Percentiles rank a stretch among this genome's conserved stretches.
phyloP scores from a whole-genome alignment of 108 stramenopile species.

The Nitzschia sp. region DNA sequence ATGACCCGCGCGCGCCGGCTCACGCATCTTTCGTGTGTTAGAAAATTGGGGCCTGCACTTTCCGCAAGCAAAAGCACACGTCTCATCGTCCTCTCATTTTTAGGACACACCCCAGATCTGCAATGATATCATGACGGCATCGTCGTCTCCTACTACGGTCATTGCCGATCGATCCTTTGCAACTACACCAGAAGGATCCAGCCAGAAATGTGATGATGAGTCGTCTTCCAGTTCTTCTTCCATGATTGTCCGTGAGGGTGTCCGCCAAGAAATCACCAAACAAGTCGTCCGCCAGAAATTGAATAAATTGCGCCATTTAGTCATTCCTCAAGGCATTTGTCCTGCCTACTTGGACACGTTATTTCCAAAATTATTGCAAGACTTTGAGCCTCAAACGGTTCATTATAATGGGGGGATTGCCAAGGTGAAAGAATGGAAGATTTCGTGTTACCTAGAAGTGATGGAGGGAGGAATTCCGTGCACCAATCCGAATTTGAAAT shows the following conservation, averaged over 20 bases:
- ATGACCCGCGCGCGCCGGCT: too few species aligned
- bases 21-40: too few species aligned
- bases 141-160: not conserved
- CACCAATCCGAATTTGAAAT: slow-evolving; percentile 62
- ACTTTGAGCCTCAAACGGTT: slow-evolving; percentile 83
- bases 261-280: slow-evolving; percentile 61
- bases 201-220: not conserved
- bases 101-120: too few species aligned
- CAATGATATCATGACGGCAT: not conserved
- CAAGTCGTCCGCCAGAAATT: slow-evolving; percentile 80
- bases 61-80: too few species aligned
- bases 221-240: not conserved
- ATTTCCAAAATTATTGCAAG: slow-evolving; percentile 61
- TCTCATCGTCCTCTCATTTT: too few species aligned
- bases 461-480: slow-evolving; percentile 87
- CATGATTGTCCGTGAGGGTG: slow-evolving; percentile 32
- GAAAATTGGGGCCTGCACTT: too few species aligned
- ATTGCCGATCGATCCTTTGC: not conserved
- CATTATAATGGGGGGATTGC: slow-evolving; percentile 85
- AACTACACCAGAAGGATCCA: not conserved
- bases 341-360: slow-evolving; percentile 74
- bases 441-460: slow-evolving; percentile 89
- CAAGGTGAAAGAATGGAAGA: slow-evolving; percentile 87
- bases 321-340: slow-evolving; percentile 61
- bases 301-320: slow-evolving; percentile 75